A percentile compares a stretch with the other conserved stretches of the same genome.
Evolutionary conservation across 306 rosid species (phyloP).

Genomic region (Biancaea sappan): DNA sequence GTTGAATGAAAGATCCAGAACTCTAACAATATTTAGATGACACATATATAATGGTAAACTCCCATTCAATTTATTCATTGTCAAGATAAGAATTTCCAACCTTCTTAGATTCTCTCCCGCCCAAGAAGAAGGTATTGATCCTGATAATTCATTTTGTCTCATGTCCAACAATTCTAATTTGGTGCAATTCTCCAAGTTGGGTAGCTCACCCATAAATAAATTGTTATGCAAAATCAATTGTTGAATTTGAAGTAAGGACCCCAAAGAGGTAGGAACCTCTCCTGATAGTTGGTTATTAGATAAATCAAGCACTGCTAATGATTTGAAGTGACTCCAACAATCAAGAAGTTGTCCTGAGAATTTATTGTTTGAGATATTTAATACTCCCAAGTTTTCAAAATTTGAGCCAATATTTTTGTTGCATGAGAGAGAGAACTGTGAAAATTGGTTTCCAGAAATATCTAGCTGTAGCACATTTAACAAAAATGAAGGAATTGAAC

Average conservation of each 20-base stretch:
- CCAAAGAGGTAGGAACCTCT: neutral
- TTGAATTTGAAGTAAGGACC: neutral
- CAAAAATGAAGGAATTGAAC: too few species aligned
- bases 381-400: too few species aligned
- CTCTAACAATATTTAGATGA: neutral
- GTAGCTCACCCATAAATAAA: neutral
- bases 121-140: neutral
- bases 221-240: too few species aligned
- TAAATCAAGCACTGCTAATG: too few species aligned
- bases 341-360: too few species aligned
- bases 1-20: constrained; percentile 12
- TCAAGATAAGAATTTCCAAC: neutral
- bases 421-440: too few species aligned
- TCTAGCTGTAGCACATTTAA: too few species aligned
- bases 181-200: neutral
- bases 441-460: too few species aligned
- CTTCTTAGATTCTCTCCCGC: neutral
- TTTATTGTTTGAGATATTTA: too few species aligned
- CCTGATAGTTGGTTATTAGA: neutral
- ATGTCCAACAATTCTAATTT: neutral
- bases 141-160: neutral
- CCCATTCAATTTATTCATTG: neutral
- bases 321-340: too few species aligned
- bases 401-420: too few species aligned
- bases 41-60: neutral